A percentile compares a stretch with the other conserved stretches of the same genome.
phyloP scores from a whole-genome alignment of 495 filamentous ascomycete genomes.

The Penicillium lividum region DNA sequence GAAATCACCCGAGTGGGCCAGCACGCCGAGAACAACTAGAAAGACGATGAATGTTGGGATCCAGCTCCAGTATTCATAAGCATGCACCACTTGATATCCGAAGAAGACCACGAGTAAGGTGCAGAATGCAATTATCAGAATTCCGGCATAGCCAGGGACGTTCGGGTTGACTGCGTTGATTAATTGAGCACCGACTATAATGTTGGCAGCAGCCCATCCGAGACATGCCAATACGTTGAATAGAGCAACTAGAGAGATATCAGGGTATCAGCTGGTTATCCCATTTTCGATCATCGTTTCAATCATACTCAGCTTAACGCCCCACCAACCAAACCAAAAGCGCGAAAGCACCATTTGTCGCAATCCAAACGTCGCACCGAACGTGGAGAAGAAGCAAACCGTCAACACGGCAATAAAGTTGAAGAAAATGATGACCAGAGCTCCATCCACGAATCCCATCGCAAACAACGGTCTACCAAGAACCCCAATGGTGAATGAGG shows the following conservation, averaged over 20 bases:
- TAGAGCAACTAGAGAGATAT: conserved; percentile 38
- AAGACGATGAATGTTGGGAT: conserved; percentile 43
- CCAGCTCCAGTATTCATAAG: conserved; percentile 58
- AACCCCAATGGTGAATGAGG: conserved; percentile 58
- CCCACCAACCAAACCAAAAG: conserved; percentile 51
- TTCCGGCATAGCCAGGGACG: conserved; percentile 49
- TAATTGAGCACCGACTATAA: conserved; percentile 23
- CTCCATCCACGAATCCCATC: conserved; percentile 46
- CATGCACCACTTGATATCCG: conserved; percentile 53
- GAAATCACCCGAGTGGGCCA: conserved; percentile 48
- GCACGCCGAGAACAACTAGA: conserved; percentile 52
- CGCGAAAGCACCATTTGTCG: conserved; percentile 58
- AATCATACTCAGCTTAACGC: conserved; percentile 24
- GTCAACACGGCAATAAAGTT: conserved; percentile 48
- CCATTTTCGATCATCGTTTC: conserved; percentile 15
- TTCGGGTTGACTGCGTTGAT: conserved; percentile 27
- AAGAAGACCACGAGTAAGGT: conserved; percentile 50
- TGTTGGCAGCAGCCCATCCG: conserved; percentile 24
- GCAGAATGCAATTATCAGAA: conserved; percentile 51
- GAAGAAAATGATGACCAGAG: conserved; percentile 58
- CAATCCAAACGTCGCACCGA: conserved; percentile 53
- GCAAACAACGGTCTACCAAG: conserved; percentile 50
- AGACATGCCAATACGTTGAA: conserved; percentile 38
- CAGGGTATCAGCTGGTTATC: conserved; percentile 50
- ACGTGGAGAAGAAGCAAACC: conserved; percentile 52